phyloP scores from a whole-genome alignment of 257 asterid species.

The Lithospermum erythrorhizon region DNA sequence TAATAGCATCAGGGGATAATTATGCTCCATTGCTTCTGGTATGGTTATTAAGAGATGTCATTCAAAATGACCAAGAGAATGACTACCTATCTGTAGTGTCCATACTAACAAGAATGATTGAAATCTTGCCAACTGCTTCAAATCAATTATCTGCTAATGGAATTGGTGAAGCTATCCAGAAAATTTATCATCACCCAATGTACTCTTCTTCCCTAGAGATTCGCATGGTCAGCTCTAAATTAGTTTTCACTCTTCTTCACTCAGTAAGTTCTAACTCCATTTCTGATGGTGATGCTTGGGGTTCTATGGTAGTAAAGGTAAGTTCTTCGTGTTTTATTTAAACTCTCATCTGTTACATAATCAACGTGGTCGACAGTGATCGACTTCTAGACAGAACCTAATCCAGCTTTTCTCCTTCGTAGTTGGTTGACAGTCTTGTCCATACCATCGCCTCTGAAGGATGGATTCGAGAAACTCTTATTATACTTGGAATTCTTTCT shows the following conservation, averaged over 20 bases:
- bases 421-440: conserved; percentile 52
- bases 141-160: conserved; percentile 66
- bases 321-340: not conserved
- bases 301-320: conserved; percentile 58
- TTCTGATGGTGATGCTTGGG: conserved; percentile 55
- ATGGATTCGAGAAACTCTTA: conserved; percentile 51
- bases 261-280: conserved; percentile 48
- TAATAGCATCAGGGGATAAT: conserved; percentile 59
- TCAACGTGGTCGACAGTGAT: not conserved
- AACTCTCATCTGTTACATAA: not conserved
- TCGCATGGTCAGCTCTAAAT: conserved; percentile 33
- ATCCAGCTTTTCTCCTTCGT: conserved; percentile 13
- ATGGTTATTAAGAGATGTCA: conserved; percentile 47
- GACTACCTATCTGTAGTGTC: conserved; percentile 48
- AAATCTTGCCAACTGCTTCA: conserved; percentile 59
- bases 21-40: conserved; percentile 42
- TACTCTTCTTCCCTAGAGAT: conserved; percentile 35
- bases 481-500: conserved; percentile 41
- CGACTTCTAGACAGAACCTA: conserved; percentile 6
- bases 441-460: conserved; percentile 37
- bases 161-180: conserved; percentile 42
- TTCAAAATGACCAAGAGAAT: conserved; percentile 34
- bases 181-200: conserved; percentile 26
- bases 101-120: conserved; percentile 37
- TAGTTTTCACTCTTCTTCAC: conserved; percentile 40